These are phyloP conservation scores for Talaromyces sp. DNA, from an alignment of 2,329 filamentous ascomycete genomes.

Conservation along the genomic window DNA sequence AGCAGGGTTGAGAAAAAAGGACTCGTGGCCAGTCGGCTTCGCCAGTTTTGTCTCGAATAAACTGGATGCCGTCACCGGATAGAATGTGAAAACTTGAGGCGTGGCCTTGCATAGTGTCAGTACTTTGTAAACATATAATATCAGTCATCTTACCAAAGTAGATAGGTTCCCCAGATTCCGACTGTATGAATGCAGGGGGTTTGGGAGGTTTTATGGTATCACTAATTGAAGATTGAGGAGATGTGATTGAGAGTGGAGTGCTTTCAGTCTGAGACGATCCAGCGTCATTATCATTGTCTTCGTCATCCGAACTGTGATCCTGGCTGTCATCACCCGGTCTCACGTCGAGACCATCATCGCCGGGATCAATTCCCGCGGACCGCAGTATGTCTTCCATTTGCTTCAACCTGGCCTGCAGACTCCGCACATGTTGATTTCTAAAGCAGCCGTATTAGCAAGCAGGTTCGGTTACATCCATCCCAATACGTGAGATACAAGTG, in stretches of 20 bases:
- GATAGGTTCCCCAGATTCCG: slow-evolving; percentile 77
- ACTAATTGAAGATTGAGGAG: slow-evolving; percentile 1
- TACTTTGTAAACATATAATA: slow-evolving; percentile 13
- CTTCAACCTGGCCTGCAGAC: background rate
- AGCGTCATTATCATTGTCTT: background rate
- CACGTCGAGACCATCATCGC: background rate
- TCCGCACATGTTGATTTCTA: slow-evolving; percentile 1
- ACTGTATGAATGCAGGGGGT: background rate
- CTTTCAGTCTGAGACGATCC: background rate
- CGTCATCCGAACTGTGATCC: background rate
- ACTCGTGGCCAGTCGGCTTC: slow-evolving; percentile 83
- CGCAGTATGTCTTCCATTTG: slow-evolving; percentile 8
- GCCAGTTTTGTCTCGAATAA: slow-evolving; percentile 95
- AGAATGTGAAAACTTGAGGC: slow-evolving; percentile 95
- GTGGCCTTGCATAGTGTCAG: slow-evolving; percentile 54
- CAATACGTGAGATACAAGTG: background rate
- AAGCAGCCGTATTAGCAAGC: background rate
- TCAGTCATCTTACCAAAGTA: slow-evolving; percentile 65
- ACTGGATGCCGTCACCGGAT: slow-evolving; percentile 90
- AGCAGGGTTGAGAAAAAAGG: slow-evolving; percentile 67
- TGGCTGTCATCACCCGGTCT: background rate
- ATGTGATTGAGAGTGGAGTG: background rate
- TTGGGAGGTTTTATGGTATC: background rate
- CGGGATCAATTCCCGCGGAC: slow-evolving; percentile 9
- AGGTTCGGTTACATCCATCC: background rate